These are phyloP conservation scores for Trichosporon asahii DNA, from an alignment of 1,284 basidiomycete genomes.

Conservation along the genomic window DNA sequence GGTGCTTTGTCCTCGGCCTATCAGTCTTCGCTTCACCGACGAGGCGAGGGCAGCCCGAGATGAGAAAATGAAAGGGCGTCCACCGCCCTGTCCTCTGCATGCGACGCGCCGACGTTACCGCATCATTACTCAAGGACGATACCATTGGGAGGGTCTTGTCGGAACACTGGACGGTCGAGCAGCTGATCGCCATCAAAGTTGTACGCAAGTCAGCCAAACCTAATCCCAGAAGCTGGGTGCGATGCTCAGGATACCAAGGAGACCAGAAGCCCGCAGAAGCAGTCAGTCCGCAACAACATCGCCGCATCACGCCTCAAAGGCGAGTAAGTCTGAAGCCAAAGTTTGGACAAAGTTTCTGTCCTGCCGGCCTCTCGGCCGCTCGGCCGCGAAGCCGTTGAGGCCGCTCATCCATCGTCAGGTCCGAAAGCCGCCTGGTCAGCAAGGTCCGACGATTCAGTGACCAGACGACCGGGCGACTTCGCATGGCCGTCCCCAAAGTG, in stretches of 20 bases:
- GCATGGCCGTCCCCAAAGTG: background rate
- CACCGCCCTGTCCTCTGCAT: background rate
- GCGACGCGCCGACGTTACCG: background rate
- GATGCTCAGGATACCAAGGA: background rate
- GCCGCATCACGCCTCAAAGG: background rate
- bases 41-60: background rate
- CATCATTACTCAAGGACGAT: too few relatives aligned
- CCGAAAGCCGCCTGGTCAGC: too few relatives aligned
- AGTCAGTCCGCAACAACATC: background rate
- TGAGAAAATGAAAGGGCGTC: background rate
- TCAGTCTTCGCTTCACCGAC: background rate
- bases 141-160: background rate
- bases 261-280: background rate
- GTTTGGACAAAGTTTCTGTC: background rate
- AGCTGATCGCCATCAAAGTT: background rate
- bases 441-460: background rate
- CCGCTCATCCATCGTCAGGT: too few relatives aligned
- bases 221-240: background rate
- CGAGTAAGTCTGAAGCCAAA: conserved; percentile 5
- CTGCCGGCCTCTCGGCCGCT: background rate
- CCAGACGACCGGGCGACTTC: background rate
- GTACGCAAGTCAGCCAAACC: background rate
- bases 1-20: background rate
- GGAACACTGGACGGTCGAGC: background rate
- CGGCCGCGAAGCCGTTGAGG: too few relatives aligned